Base-by-base conservation (phyloP, 345 rosid genomes). In the Kernera saxatilis region DNA sequence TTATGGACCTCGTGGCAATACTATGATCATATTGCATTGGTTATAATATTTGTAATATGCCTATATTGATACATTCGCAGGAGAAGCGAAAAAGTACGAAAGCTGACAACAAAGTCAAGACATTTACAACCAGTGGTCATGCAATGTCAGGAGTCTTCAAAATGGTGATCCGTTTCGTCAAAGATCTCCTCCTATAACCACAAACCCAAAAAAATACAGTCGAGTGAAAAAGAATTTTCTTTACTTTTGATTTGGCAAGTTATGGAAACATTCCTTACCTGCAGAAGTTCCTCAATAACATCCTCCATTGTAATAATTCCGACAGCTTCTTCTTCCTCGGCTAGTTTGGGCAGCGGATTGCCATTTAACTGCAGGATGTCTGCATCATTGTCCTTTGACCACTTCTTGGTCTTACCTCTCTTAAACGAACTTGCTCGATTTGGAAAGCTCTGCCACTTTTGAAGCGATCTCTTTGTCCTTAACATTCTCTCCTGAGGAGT, bases 221-320 rank as follows among this genome's bases (percentile, higher is more conserved):
- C 27, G 8, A 8, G 45, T 39, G 12, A 73, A 15, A 57, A 11
- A 21, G 12, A 35, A 11, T 4, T 0, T 30, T 6, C n/a, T 3
- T 32, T 14, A 18, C 19, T 11, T 26, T 15, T 68, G 21, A 13
- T 23, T 30, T 41, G 11, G n/a, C 14, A 58, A 30, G 11, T 46
- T 71, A 19, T 4, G 5, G 37, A 21, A 45, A 33, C 39, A 64
- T 22, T 39, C 14, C 11, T 52, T 72, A 87, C 99, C 90, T 94
- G 97, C 71, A 94, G 73, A 63, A 94, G 93, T 78, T 94, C 98
- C 79, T 94, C 99, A 54, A 94, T 94, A 74, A 94, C 96, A 81
- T 94, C 99, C 77, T 94, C 99, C 99, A 94, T 94, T 30, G 99
- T 91, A 64, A 94, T 89, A 55, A 94, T 67, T 63, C 99, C 99